phyloP scores from a whole-genome alignment of 345 rosid species.

The Erysimum cheiranthoides region DNA sequence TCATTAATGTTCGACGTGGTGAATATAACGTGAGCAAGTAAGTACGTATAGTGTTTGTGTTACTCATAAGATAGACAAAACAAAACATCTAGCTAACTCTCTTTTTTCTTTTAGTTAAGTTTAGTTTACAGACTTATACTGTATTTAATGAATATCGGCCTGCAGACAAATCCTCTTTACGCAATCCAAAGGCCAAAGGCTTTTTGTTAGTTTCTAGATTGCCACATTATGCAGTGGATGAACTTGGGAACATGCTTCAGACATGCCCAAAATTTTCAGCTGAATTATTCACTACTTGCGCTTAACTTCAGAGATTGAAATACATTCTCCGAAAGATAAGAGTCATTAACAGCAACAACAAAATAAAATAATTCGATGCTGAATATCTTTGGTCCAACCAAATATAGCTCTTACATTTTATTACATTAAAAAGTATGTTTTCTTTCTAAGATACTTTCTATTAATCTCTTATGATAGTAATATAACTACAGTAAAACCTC shows the following conservation, averaged over 20 bases:
- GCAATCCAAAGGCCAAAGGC: conserved; percentile 28
- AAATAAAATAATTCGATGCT: neutral
- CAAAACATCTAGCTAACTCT: conserved; percentile 10
- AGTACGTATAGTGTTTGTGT: conserved; percentile 27
- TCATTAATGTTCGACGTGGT: conserved; percentile 26
- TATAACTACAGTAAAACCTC: no score
- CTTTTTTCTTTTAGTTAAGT: neutral
- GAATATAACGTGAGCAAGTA: conserved; percentile 30
- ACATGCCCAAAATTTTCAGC: conserved; percentile 36
- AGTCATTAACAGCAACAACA: no score
- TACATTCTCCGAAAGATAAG: neutral
- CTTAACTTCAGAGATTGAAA: neutral
- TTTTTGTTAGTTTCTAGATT: conserved; percentile 40
- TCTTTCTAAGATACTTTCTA: neutral
- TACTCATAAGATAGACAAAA: conserved; percentile 28
- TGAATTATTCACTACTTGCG: conserved; percentile 21
- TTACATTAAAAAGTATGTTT: neutral
- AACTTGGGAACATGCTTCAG: conserved; percentile 44
- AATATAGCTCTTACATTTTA: neutral
- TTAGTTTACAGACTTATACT: conserved; percentile 11
- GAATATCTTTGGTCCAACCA: neutral
- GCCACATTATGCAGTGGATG: conserved; percentile 13
- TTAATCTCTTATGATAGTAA: neutral
- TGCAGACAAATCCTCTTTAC: conserved; percentile 42
- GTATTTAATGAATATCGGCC: conserved; percentile 8